phyloP scores from a whole-genome alignment of 2,329 filamentous ascomycete genomes.

The Exophiala dermatitidis region DNA sequence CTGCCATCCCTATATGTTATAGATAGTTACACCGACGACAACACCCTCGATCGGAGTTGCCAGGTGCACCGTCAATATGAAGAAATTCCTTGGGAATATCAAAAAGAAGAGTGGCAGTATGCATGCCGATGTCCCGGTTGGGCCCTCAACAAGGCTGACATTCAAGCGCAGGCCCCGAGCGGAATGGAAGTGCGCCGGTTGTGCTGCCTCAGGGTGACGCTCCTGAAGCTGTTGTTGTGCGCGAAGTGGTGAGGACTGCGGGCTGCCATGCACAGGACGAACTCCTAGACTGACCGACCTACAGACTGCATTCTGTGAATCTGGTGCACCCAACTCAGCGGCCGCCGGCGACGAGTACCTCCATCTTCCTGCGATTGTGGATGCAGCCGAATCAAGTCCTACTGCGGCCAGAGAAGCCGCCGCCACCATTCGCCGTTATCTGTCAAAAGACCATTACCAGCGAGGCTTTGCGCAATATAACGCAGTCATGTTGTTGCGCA shows the following conservation, averaged over 20 bases:
- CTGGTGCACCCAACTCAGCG: slow-evolving; percentile 49
- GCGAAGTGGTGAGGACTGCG: slow-evolving; percentile 35
- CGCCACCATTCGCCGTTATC: slow-evolving; percentile 69
- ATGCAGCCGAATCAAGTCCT: slow-evolving; percentile 87
- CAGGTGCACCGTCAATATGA: slow-evolving; percentile 11
- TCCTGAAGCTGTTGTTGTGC: slow-evolving; percentile 36
- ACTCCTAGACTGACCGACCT: slow-evolving; percentile 1
- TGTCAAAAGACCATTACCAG: slow-evolving; percentile 61
- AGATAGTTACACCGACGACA: too few relatives aligned
- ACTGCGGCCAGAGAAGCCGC: slow-evolving; percentile 75
- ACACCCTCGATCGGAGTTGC: too few relatives aligned
- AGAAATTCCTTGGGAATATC: slow-evolving; percentile 23
- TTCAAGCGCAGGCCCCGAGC: slow-evolving; percentile 13
- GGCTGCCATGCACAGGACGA: neutral
- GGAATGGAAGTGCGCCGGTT: slow-evolving; percentile 8
- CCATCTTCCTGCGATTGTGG: slow-evolving; percentile 87
- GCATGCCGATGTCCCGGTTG: neutral
- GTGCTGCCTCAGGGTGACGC: slow-evolving; percentile 31
- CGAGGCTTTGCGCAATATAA: slow-evolving; percentile 81
- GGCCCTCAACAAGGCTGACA: slow-evolving; percentile 7
- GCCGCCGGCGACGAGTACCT: slow-evolving; percentile 75
- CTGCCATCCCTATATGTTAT: neutral
- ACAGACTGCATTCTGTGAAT: slow-evolving; percentile 76
- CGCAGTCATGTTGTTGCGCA: slow-evolving; percentile 88
- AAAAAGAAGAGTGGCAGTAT: slow-evolving; percentile 24